Base-by-base conservation (phyloP, 176 grass and related monocot genomes). In the Puya raimondii region DNA sequence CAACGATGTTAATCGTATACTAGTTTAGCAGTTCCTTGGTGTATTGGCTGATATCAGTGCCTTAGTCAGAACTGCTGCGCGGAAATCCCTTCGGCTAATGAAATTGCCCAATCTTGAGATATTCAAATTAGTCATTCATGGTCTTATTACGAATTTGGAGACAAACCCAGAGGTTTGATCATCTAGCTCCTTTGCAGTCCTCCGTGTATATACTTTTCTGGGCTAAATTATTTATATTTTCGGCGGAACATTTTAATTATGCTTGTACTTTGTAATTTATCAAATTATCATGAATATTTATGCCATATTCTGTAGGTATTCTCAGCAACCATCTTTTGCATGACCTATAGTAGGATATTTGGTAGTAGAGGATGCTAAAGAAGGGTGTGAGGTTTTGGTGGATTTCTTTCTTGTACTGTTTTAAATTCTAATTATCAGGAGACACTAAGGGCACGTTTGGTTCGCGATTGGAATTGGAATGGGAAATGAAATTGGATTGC, bases 161-260 rank as follows among this genome's bases (percentile, higher is more conserved):
- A 88, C 80, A 64, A 61, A 91, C 76, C 82, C 78, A 1, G 81
- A 99, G 87, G 94, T 99, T 87, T 84, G 26, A 85, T 88, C 71
- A 17, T 71, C n/a, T 49, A 10, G 52, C 5, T 26, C 9, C 16
- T 76, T 59, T 63, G 22, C 54, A 63, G 51, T 25, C 12, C 25
- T 16, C 23, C 17, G 7, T 42, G 4, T 16, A 12, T 20, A 53
- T 69, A 12, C n/a, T 61, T 49, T 47, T 12, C 53, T 67, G 53
- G 54, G 2, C 54, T 59, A 21, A 59, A 59, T 17, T 59, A 4
- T 59, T 59, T 59, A 15, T 16, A 1, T 17, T 21, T 6, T 59
- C 10, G 15, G 54, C 20, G n/a, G 54, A 59, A 7, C 2, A 42
- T 4, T 16, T 59, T 5, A 2, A 50, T 15, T 23, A 20, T n/a